Evolutionary conservation across 495 filamentous ascomycete species (phyloP), one percentile per base, ranked within the genome.

Genomic region (Niebla homalea): DNA sequence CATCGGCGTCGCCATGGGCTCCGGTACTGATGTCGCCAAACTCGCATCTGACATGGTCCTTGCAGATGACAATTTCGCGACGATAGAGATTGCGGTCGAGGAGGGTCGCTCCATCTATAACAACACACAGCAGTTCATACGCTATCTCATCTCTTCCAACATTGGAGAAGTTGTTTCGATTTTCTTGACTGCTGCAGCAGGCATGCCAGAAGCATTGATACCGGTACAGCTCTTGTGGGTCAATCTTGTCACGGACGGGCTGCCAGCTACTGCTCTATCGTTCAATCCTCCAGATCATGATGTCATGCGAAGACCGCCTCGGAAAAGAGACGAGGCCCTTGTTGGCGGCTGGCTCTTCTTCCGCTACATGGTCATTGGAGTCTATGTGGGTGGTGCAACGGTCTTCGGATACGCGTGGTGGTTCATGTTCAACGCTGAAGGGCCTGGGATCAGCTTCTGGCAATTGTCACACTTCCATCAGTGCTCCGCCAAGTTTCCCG

Each of bases 111-210:
- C 89, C 29, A 99, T 99, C 70, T 99, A 94, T 75, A 96, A 90
- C 80, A 99, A 99, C 74, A 99, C 93, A 3, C 93, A 99, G 63
- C 93, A 99, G 63, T 99, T 99, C 65, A 99, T 99, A 67, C 86
- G 93, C 23, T 99, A 99, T 64, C 75, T 99, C 44, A 99, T 99
- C 66, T 95, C 89, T 8, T 96, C 89, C 26, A 99, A 99, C 70
- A 99, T 99, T 44, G 93, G 93, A 66, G 93, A 99, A 64, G 93
- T 99, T 29, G 93, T 99, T 10, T 99, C 93, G 16, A 99, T 99
- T 65, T 99, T 99, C 78, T 67, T 99, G 62, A 99, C 93, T 18
- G 93, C 93, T 23, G 93, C 93, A 4, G 70, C 89, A 48, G 93
- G 93, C 52, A 95, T 99, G 89, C 93, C 93, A 36, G 93, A 99